Conservation (phyloP, 208 protist genomes). For the Leishmania martiniquensis region DNA sequence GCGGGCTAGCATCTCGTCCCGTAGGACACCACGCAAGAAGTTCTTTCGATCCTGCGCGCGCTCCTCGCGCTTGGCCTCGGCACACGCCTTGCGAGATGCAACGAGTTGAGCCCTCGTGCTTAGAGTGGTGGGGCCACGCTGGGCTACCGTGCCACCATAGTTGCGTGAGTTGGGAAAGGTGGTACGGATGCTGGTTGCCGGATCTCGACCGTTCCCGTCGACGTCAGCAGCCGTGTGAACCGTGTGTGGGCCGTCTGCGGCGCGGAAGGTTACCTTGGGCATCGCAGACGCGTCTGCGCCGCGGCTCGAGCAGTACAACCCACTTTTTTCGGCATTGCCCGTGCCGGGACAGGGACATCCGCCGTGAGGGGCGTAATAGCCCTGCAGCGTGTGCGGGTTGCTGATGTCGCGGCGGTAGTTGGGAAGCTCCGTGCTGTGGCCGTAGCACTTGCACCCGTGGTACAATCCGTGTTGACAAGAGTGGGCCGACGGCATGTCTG, state of each 20-base stretch:
- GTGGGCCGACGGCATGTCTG: constrained; percentile 3
- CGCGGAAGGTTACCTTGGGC: constrained; percentile 41
- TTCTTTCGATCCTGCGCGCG: constrained; percentile 71
- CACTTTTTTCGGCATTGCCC: constrained; percentile 18
- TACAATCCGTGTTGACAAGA: constrained; percentile 33
- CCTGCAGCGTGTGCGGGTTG: constrained; percentile 66
- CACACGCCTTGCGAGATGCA: constrained; percentile 19
- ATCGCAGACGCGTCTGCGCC: constrained; percentile 9
- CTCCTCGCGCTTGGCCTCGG: constrained; percentile 45
- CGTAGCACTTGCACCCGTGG: constrained; percentile 71
- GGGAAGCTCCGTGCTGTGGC: constrained; percentile 50
- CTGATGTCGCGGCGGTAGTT: constrained; percentile 70
- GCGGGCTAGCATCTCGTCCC: constrained; percentile 71
- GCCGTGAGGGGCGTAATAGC: constrained; percentile 57
- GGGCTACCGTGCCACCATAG: constrained; percentile 66
- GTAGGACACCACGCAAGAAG: constrained; percentile 72
- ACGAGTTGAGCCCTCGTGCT: constrained; percentile 30
- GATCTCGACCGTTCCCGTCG: constrained; percentile 30
- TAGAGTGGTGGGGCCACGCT: constrained; percentile 39
- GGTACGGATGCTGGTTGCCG: constrained; percentile 33
- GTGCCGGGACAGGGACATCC: constrained; percentile 61
- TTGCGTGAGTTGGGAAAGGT: constrained; percentile 69
- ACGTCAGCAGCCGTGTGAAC: constrained; percentile 24
- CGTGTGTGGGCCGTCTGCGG: constrained; percentile 41
- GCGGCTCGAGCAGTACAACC: constrained; percentile 18